Percentiles rank a stretch among this genome's conserved stretches.
These are phyloP conservation scores for Cnidoscolus chayamansa DNA, from an alignment of 441 rosid species.

Conservation along the genomic window DNA sequence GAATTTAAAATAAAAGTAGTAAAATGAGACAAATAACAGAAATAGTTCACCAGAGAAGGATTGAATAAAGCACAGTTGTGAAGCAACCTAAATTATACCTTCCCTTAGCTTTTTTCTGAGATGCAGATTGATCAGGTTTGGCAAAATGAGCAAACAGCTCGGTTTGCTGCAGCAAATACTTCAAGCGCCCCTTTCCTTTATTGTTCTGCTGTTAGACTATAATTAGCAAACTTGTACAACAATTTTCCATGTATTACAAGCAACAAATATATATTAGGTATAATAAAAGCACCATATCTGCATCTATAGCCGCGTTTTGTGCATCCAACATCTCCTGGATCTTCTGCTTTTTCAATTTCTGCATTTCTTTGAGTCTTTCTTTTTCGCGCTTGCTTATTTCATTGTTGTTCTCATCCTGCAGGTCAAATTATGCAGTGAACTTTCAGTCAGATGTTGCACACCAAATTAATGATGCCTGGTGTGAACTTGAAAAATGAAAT, in stretches of 20 bases:
- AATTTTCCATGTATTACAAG: background rate
- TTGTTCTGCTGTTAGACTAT: slow-evolving; percentile 57
- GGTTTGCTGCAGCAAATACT: slow-evolving; percentile 91
- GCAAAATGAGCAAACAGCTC: slow-evolving; percentile 98
- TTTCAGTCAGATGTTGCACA: background rate
- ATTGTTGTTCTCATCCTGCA: slow-evolving; percentile 49
- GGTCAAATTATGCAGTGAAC: background rate
- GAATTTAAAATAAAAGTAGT: background rate
- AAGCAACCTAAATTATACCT: slow-evolving; percentile 46
- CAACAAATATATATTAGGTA: background rate
- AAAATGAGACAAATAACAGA: background rate
- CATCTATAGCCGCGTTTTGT: slow-evolving; percentile 92
- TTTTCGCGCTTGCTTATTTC: slow-evolving; percentile 83
- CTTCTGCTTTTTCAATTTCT: slow-evolving; percentile 80
- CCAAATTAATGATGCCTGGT: background rate
- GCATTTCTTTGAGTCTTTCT: slow-evolving; percentile 84
- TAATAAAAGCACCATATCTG: slow-evolving; percentile 65
- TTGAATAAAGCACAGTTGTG: slow-evolving; percentile 14
- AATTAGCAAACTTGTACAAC: slow-evolving; percentile 13
- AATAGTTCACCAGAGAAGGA: background rate
- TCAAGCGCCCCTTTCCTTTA: slow-evolving; percentile 81
- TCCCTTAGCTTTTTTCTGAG: slow-evolving; percentile 79
- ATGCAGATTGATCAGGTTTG: slow-evolving; percentile 68
- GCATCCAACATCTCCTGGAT: slow-evolving; percentile 85
- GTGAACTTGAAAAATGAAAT: background rate